Percentiles rank a stretch among this genome's conserved stretches.
phyloP scores from a whole-genome alignment of 495 filamentous ascomycete species.

The Platismatia glauca region DNA sequence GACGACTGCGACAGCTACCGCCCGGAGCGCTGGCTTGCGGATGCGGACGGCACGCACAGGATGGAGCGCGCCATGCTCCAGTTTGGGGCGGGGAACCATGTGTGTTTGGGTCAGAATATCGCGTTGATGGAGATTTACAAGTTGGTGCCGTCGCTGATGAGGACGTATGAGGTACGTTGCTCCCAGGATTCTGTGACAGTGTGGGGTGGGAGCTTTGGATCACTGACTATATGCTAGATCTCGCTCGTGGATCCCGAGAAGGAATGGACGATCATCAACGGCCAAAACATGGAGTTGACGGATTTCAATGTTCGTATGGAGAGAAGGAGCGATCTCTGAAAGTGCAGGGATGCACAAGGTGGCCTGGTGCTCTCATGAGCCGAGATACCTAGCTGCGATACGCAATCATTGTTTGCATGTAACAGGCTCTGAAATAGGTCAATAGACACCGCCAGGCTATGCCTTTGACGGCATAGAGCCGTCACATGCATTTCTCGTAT shows the following conservation, averaged over 20 bases:
- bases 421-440: neutral
- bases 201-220: neutral
- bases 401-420: no score
- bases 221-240: neutral
- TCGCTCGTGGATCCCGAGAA: neutral
- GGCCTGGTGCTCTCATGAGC: no score
- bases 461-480: neutral
- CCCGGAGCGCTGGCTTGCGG: constrained; percentile 52
- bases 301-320: constrained; percentile 4
- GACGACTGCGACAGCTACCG: constrained; percentile 45
- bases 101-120: constrained; percentile 54
- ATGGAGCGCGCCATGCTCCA: constrained; percentile 55
- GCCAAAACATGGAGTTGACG: neutral
- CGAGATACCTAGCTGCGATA: no score
- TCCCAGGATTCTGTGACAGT: no score
- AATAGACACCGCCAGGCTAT: neutral
- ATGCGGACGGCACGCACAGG: constrained; percentile 37
- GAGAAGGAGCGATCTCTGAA: neutral
- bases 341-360: neutral
- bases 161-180: constrained; percentile 46
- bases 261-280: neutral
- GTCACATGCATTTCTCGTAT: neutral
- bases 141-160: constrained; percentile 38
- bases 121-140: constrained; percentile 47
- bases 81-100: constrained; percentile 51